Evolutionary conservation across 495 filamentous ascomycete species (phyloP), one percentile per base, ranked within the genome.

Genomic region (Halenospora varia): DNA sequence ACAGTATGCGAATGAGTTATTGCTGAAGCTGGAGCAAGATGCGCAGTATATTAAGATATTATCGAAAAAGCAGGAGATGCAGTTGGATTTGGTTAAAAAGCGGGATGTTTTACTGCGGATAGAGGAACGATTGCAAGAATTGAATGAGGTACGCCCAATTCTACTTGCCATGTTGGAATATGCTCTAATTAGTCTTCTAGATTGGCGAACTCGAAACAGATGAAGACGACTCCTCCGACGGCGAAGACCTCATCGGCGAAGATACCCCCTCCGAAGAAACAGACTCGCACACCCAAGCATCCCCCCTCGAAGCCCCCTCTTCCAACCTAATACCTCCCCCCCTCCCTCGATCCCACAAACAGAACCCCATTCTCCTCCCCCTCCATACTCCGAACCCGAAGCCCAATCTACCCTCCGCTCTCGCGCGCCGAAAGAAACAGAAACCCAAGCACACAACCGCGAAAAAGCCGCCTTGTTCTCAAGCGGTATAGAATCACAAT

Each of bases 21-120:
- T 96, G 44, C 77, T 86, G 25, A 81, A 79, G 53, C 80, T 96
- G 20, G 91, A 96, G 67, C 88, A 90, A 57, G 83, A 86, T 44
- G 81, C 85, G 25, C 72, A 82, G 3, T 66, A 74, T 44, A 70
- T 90, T 59, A 89, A 89, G 70, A 76, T 83, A 18, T 78, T 80
- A 51, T 73, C 82, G 39, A 82, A 81, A 52, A 83, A 86, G 44
- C 81, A 89, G 57, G 82, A 84, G 49, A 70, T 82, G 11, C 88
- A 93, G 66, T 70, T 77, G 1, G 85, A 88, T 47, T 77, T 96
- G 2, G 73, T 78, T 40, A 73, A 74, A 13, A 86, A 90, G 62
- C 78, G 83, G 18, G 79, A 87, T 10, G 62, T 76, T 0, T 74
- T 88, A 25, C 77, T 82, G 45, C 72, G 73, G 46, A 66, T 86